Evolutionary conservation across 345 rosid species (phyloP).

Genomic region (Bruguiera sexangula): DNA sequence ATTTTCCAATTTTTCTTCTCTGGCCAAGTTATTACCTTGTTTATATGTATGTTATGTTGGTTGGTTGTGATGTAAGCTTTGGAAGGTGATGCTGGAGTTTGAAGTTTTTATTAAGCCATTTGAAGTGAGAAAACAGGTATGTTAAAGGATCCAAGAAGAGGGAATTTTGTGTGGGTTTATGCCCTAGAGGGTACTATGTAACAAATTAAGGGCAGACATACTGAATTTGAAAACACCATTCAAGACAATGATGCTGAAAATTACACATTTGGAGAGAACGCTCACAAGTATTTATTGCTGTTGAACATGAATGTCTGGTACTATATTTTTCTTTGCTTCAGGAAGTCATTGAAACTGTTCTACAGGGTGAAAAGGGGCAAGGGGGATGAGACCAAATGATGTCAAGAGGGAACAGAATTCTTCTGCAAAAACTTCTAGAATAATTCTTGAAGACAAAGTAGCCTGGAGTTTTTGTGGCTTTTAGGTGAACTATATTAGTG

Average conservation of each 20-base stretch:
- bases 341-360: not conserved
- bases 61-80: not conserved
- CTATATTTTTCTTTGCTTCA: not conserved
- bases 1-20: not conserved
- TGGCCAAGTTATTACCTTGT: not conserved
- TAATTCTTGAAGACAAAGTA: not conserved
- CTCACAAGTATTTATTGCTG: no score
- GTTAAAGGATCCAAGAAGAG: conserved; percentile 24
- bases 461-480: not conserved
- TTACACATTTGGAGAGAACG: not conserved
- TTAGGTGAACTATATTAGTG: not conserved
- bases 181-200: not conserved
- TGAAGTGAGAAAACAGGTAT: no score
- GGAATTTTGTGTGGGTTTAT: conserved; percentile 6
- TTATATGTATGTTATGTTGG: not conserved
- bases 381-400: not conserved
- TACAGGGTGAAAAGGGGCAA: not conserved
- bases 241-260: not conserved
- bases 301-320: not conserved
- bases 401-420: not conserved
- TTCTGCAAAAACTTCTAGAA: not conserved
- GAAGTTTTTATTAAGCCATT: not conserved
- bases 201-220: not conserved
- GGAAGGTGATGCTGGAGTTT: no score
- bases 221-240: not conserved